Conservation (phyloP, 1,284 basidiomycete species). For the Hemileia vastatrix region DNA sequence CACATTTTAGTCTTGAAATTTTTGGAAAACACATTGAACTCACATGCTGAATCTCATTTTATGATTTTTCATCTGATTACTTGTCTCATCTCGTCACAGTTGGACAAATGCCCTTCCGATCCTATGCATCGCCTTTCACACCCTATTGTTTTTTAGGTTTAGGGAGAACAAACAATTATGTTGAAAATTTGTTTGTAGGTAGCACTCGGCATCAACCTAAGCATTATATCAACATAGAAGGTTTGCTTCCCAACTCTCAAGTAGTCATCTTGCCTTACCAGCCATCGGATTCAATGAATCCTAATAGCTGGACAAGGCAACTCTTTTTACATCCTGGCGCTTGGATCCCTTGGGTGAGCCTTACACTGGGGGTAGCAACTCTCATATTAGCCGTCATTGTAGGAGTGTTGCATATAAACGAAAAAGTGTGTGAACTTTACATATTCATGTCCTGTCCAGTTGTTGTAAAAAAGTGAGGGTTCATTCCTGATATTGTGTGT, state of each 20-base stretch:
- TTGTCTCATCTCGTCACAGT: conserved; percentile 49
- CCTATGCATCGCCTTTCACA: conserved; percentile 75
- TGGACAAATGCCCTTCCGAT: conserved; percentile 80
- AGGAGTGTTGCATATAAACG: conserved; percentile 74
- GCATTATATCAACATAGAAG: conserved; percentile 83
- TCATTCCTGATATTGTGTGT: background rate
- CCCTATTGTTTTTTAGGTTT: conserved; percentile 95
- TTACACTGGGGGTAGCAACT: conserved; percentile 68
- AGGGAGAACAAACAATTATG: conserved; percentile 98
- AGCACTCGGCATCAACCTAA: conserved; percentile 59
- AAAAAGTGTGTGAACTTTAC: conserved; percentile 52
- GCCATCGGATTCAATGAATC: conserved; percentile 47
- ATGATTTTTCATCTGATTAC: background rate
- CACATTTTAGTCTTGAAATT: background rate
- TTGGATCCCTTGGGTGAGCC: conserved; percentile 94
- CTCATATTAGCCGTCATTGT: conserved; percentile 69
- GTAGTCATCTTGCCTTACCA: conserved; percentile 81
- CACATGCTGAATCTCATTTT: too few species aligned
- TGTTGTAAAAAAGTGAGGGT: background rate
- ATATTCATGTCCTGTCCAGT: background rate
- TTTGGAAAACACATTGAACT: background rate
- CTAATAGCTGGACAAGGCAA: conserved; percentile 67
- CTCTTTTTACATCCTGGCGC: conserved; percentile 86
- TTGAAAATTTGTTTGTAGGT: conserved; percentile 90
- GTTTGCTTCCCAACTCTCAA: conserved; percentile 93